Percentiles rank a stretch among this genome's conserved stretches.
Evolutionary conservation across 192 early-diverging fungal species (phyloP).

Genomic region (Entrophospora sp.): DNA sequence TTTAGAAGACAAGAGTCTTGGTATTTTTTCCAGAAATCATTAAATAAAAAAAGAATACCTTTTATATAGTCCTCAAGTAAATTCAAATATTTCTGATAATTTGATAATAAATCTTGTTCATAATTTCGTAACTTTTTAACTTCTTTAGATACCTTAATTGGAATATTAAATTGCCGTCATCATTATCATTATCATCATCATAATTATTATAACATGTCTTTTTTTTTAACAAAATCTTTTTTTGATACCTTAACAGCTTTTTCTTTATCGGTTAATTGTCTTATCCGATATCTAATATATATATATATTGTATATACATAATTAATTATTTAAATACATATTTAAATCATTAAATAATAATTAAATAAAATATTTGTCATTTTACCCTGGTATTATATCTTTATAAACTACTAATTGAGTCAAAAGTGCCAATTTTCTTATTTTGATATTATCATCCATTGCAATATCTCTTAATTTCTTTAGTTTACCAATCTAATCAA

Average conservation of each 20-base stretch:
- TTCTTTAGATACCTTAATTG: constrained; percentile 71
- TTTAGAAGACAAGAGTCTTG: too few species aligned
- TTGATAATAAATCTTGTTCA: constrained; percentile 71
- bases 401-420: constrained; percentile 90
- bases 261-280: constrained; percentile 77
- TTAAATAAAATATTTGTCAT: too few species aligned
- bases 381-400: constrained; percentile 82
- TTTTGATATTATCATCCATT: constrained; percentile 48
- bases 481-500: constrained; percentile 48
- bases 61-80: constrained; percentile 50
- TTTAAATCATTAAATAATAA: neutral
- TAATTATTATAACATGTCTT: neutral
- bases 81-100: constrained; percentile 81
- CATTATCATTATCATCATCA: neutral
- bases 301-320: neutral
- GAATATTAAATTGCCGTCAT: too few species aligned
- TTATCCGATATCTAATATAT: constrained; percentile 67
- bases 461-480: constrained; percentile 60
- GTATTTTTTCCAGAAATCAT: too few species aligned
- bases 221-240: too few species aligned
- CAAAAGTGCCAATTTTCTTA: constrained; percentile 70
- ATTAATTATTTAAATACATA: neutral
- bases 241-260: constrained; percentile 30
- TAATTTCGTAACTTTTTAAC: constrained; percentile 80
- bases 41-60: constrained; percentile 19